Conservation (phyloP, 2,329 filamentous ascomycete genomes). For the Trichoderma guizhouense region DNA sequence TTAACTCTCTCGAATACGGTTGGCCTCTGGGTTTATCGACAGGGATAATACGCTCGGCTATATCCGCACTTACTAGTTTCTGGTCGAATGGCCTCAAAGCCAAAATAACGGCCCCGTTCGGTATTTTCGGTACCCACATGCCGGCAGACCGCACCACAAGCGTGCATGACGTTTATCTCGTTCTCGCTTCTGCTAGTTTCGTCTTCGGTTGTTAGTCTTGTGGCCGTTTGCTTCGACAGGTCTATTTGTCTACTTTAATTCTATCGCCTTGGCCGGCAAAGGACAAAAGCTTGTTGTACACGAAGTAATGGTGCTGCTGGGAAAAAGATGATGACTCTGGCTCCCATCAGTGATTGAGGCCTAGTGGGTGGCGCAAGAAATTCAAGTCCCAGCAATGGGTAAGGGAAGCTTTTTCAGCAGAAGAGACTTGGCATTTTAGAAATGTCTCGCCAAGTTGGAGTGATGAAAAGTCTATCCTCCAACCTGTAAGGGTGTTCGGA, state of each 20-base stretch:
- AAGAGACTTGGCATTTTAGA: background rate
- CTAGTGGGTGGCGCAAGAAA: background rate
- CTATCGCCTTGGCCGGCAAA: background rate
- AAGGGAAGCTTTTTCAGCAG: background rate
- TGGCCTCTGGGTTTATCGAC: background rate
- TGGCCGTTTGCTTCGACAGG: background rate
- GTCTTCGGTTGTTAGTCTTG: background rate
- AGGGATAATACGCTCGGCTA: background rate
- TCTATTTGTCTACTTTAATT: background rate
- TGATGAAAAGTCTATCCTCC: background rate
- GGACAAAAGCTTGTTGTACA: background rate
- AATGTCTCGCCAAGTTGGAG: background rate
- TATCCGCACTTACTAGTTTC: background rate
- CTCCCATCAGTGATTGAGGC: background rate
- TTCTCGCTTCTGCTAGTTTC: background rate
- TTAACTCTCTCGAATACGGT: background rate
- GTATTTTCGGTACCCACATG: background rate
- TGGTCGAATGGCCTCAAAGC: background rate
- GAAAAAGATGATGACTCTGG: background rate
- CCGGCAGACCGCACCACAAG: background rate
- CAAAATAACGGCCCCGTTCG: background rate
- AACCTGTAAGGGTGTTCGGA: background rate
- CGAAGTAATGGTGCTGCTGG: background rate
- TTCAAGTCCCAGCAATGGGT: background rate
- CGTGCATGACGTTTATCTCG: background rate